Percentiles rank a stretch among this genome's conserved stretches.
phyloP scores from a whole-genome alignment of 1,284 basidiomycete species.

The Leccinum pachyderme region DNA sequence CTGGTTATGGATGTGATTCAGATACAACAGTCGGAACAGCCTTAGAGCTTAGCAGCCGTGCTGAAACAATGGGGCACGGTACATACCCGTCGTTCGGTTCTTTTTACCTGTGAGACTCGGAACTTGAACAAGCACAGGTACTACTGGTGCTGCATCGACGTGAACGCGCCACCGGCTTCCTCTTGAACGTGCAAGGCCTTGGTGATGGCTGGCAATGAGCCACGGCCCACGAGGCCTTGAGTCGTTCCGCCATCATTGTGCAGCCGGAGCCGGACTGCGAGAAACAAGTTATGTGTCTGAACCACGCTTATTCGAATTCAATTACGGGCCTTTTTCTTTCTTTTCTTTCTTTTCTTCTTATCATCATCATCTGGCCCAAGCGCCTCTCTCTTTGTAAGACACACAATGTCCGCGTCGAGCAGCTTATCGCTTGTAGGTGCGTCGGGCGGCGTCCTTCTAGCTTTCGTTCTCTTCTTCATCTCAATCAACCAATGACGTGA shows the following conservation, averaged over 20 bases:
- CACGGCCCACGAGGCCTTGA: background rate
- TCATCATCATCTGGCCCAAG: background rate
- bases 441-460: background rate
- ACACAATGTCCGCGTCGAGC: constrained; percentile 7
- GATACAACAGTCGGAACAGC: constrained; percentile 1
- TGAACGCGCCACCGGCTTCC: background rate
- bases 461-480: background rate
- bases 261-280: constrained; percentile 15
- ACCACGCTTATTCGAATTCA: background rate
- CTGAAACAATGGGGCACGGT: background rate
- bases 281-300: background rate
- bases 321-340: background rate
- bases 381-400: background rate
- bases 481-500: background rate
- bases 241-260: background rate
- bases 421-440: constrained; percentile 20
- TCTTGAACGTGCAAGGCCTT: background rate
- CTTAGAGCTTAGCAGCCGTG: background rate
- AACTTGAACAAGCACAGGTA: background rate
- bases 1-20: background rate
- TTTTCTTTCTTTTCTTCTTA: background rate
- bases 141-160: background rate
- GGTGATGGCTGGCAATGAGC: background rate
- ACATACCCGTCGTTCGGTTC: background rate
- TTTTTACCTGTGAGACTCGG: background rate